Evolutionary conservation across 306 rosid species (phyloP).

Genomic region (Cicer yamashitae): DNA sequence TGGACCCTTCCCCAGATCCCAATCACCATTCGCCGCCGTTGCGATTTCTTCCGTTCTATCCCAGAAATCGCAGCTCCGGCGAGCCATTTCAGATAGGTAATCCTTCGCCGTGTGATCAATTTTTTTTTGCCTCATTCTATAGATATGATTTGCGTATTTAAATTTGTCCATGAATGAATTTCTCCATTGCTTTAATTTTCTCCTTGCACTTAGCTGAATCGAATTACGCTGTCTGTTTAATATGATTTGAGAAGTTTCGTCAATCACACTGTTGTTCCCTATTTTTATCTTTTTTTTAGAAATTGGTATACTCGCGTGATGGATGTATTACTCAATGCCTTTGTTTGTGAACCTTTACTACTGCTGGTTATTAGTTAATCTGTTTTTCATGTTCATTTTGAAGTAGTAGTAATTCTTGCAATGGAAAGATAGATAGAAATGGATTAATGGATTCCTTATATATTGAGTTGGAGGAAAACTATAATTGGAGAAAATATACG

Average conservation of each 20-base stretch:
- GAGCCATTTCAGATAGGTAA: neutral
- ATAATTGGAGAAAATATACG: neutral
- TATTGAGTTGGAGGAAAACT: neutral
- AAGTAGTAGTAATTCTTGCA: neutral
- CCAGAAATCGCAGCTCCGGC: slow-evolving; percentile 30
- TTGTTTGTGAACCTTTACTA: neutral
- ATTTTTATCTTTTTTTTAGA: neutral
- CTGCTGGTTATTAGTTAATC: neutral
- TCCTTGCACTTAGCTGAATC: neutral
- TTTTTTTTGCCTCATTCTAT: neutral
- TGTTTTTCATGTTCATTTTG: neutral
- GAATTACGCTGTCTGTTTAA: neutral
- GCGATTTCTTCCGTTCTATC: slow-evolving; percentile 8
- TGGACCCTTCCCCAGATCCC: slow-evolving; percentile 2
- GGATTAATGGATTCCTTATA: neutral
- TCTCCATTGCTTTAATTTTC: neutral
- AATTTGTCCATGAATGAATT: neutral
- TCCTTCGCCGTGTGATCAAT: neutral
- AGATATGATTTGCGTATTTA: neutral
- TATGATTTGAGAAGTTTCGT: slow-evolving; percentile 5
- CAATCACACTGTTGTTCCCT: neutral
- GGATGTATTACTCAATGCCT: neutral
- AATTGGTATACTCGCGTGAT: neutral
- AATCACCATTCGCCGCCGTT: slow-evolving; percentile 2
- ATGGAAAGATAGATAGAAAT: neutral